Percentiles rank a stretch among this genome's conserved stretches.
phyloP scores from a whole-genome alignment of 1,139 yeast genomes.

The Candida anutae region DNA sequence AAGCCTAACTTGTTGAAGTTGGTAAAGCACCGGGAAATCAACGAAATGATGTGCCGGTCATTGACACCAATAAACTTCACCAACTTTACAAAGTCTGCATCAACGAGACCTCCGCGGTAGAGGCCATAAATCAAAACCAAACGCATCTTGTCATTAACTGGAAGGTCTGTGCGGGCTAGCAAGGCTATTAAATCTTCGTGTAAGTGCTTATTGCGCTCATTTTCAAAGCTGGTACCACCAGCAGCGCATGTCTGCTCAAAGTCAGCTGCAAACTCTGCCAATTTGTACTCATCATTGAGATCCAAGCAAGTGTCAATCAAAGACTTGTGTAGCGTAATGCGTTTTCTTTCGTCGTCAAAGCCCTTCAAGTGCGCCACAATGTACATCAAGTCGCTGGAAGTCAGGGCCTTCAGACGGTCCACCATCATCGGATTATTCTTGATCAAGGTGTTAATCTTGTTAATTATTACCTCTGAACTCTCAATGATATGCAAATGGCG shows the following conservation, averaged over 20 bases:
- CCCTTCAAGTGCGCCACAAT: slow-evolving; percentile 64
- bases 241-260: slow-evolving; percentile 72
- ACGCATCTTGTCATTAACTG: slow-evolving; percentile 62
- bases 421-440: slow-evolving; percentile 67
- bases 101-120: slow-evolving; percentile 78
- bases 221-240: slow-evolving; percentile 66
- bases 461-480: slow-evolving; percentile 56
- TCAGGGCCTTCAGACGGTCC: slow-evolving; percentile 53
- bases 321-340: slow-evolving; percentile 51
- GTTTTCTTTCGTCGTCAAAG: slow-evolving; percentile 59
- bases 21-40: slow-evolving; percentile 44
- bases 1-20: slow-evolving; percentile 66
- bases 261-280: slow-evolving; percentile 58
- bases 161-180: slow-evolving; percentile 45
- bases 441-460: slow-evolving; percentile 58
- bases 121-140: slow-evolving; percentile 71
- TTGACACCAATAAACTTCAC: slow-evolving; percentile 61
- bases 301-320: slow-evolving; percentile 53
- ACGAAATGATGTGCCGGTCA: slow-evolving; percentile 45
- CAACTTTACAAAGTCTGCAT: slow-evolving; percentile 64
- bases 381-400: slow-evolving; percentile 54
- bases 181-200: slow-evolving; percentile 60
- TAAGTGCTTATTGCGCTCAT: slow-evolving; percentile 54
- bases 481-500: slow-evolving; percentile 75
- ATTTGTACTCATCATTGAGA: slow-evolving; percentile 42